Evolutionary conservation across 1,139 yeast species (phyloP).

Genomic region (Kodamaea ohmeri): DNA sequence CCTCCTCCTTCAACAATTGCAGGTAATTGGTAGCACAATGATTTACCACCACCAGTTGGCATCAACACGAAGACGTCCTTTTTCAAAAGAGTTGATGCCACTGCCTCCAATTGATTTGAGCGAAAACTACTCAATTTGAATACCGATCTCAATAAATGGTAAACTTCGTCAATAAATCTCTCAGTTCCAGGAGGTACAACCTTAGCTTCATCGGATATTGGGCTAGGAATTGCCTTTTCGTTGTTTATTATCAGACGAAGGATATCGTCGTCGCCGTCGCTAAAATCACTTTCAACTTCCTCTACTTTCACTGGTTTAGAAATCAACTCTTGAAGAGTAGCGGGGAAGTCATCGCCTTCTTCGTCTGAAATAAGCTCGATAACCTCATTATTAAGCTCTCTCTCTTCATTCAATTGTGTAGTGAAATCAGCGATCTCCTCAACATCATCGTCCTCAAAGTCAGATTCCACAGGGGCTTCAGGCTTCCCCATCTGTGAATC

Average conservation of each 20-base stretch:
- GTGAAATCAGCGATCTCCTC: constrained; percentile 34
- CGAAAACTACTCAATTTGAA: constrained; percentile 73
- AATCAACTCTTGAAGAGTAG: constrained; percentile 6
- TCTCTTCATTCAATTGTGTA: constrained; percentile 43
- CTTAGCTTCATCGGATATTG: not conserved
- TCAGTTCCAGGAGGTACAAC: constrained; percentile 28
- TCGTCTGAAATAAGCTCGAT: constrained; percentile 37
- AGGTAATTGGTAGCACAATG: constrained; percentile 92
- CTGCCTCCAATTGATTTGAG: constrained; percentile 82
- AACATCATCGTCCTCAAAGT: constrained; percentile 25
- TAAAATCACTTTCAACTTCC: constrained; percentile 25
- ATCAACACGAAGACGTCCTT: constrained; percentile 89
- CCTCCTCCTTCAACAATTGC: constrained; percentile 75
- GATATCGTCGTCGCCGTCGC: constrained; percentile 40
- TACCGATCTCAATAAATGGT: constrained; percentile 49
- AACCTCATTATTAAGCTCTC: constrained; percentile 34
- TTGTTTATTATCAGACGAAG: constrained; percentile 24
- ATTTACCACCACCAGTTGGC: constrained; percentile 99
- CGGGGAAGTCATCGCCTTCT: constrained; percentile 19
- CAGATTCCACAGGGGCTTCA: constrained; percentile 13
- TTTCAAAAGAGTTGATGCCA: constrained; percentile 76
- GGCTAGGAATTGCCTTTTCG: constrained; percentile 13
- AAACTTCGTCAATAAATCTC: constrained; percentile 53
- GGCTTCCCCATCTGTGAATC: not conserved
- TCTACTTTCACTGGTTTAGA: constrained; percentile 8